Conservation (phyloP, 1,284 basidiomycete genomes). For the Apiotrichum veenhuisii region DNA sequence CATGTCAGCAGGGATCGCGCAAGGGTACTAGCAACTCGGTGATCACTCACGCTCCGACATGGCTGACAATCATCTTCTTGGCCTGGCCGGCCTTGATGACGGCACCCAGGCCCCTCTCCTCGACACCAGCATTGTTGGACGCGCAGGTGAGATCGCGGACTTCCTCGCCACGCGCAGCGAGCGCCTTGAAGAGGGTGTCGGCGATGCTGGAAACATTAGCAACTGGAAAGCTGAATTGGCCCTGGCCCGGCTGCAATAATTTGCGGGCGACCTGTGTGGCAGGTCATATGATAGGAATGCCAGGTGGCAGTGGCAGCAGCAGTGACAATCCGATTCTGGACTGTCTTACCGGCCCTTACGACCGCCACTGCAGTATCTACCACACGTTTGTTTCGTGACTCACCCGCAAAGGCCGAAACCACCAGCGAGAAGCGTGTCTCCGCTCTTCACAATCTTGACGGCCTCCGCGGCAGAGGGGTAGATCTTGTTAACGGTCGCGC, state of each 20-base stretch:
- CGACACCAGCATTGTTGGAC: slow-evolving; percentile 21
- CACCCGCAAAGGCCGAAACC: slow-evolving; percentile 24
- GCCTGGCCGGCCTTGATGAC: slow-evolving; percentile 69
- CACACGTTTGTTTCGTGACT: not conserved
- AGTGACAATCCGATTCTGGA: no score
- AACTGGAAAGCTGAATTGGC: not conserved
- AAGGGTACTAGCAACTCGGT: no score
- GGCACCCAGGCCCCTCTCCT: slow-evolving; percentile 54
- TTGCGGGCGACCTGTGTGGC: no score
- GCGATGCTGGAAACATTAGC: slow-evolving; percentile 2
- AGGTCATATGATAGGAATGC: not conserved
- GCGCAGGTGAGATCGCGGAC: slow-evolving; percentile 14
- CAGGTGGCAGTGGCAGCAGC: not conserved
- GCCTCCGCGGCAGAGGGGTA: slow-evolving; percentile 13
- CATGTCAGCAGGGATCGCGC: not conserved
- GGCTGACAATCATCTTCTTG: slow-evolving; percentile 80
- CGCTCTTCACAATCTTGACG: slow-evolving; percentile 48
- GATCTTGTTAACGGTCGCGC: slow-evolving; percentile 5
- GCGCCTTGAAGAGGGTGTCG: slow-evolving; percentile 17
- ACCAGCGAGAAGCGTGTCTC: slow-evolving; percentile 17
- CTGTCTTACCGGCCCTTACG: no score
- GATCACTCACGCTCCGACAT: slow-evolving; percentile 61
- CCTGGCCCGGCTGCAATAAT: not conserved
- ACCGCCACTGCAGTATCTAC: not conserved
- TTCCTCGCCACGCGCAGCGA: slow-evolving; percentile 12